phyloP scores from a whole-genome alignment of 2,329 filamentous ascomycete genomes.

The Colletotrichum kahawae region DNA sequence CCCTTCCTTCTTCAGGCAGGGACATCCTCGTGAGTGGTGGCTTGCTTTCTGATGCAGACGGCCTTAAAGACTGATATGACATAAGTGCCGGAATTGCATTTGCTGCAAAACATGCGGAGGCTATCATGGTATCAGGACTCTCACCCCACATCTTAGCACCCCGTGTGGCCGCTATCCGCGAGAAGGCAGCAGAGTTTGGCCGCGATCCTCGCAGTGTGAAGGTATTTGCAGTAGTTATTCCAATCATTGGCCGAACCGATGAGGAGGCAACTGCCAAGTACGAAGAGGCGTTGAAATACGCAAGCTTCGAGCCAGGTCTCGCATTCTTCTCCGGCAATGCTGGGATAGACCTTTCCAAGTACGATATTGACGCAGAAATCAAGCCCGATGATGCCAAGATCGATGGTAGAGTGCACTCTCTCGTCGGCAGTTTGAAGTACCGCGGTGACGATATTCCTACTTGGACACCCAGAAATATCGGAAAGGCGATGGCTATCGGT shows the following conservation, averaged over 20 bases:
- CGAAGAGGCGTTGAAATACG: constrained; percentile 54
- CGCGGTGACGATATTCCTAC: constrained; percentile 35
- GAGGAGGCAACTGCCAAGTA: constrained; percentile 59
- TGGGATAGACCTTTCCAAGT: constrained; percentile 62
- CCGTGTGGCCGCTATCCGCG: constrained; percentile 57
- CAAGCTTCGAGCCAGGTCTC: constrained; percentile 56
- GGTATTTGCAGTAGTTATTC: constrained; percentile 56
- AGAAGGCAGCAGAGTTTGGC: constrained; percentile 53
- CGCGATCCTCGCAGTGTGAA: constrained; percentile 62
- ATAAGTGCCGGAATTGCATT: constrained; percentile 55
- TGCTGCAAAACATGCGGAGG: constrained; percentile 63
- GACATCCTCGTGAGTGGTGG: constrained; percentile 46
- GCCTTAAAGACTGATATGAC: not conserved
- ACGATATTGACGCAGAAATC: constrained; percentile 62
- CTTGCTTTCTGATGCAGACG: fast-evolving
- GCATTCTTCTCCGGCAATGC: constrained; percentile 63
- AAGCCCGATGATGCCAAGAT: constrained; percentile 27
- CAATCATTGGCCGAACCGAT: constrained; percentile 52
- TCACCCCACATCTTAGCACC: constrained; percentile 51
- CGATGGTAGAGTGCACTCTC: not conserved
- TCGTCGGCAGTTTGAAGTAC: not conserved
- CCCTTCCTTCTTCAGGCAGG: constrained; percentile 65
- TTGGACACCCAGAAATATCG: constrained; percentile 48
- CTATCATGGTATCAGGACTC: constrained; percentile 62
- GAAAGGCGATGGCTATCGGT: constrained; percentile 44